These are phyloP conservation scores for Halophytophthora polymorphica DNA, from an alignment of 352 stramenopile genomes.

Conservation along the genomic window DNA sequence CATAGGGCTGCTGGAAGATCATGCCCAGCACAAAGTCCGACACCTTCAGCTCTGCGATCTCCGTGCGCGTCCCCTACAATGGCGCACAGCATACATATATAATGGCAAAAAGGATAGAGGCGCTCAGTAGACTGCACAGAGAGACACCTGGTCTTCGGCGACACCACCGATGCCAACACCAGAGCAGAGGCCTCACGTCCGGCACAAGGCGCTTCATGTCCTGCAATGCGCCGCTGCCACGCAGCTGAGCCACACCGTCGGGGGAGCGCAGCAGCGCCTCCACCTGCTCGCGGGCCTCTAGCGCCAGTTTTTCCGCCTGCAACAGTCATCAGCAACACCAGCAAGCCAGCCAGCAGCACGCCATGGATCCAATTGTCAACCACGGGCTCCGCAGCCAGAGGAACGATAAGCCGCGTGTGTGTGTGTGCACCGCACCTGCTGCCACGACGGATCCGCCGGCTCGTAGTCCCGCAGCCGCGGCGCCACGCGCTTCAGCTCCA, in stretches of 20 bases:
- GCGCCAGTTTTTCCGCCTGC: conserved; percentile 49
- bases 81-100: no score
- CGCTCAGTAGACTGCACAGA: not conserved
- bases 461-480: conserved; percentile 62
- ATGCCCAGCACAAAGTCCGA: conserved; percentile 79
- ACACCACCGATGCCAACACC: not conserved
- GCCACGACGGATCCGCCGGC: conserved; percentile 47
- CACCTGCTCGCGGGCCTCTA: conserved; percentile 49
- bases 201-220: conserved; percentile 69
- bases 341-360: conserved; percentile 1
- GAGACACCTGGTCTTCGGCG: not conserved
- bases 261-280: conserved; percentile 44
- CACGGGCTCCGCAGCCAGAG: not conserved
- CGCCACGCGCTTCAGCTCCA: conserved; percentile 50
- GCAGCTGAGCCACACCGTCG: conserved; percentile 58
- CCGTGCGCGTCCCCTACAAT: conserved; percentile 47
- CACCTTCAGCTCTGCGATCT: conserved; percentile 74
- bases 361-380: not conserved
- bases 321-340: conserved; percentile 1
- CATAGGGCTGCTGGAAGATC: conserved; percentile 76
- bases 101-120: not conserved
- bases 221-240: conserved; percentile 42
- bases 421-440: conserved; percentile 32
- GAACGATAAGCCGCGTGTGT: not conserved
- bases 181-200: conserved; percentile 24